Evolutionary conservation across 176 grass and related monocot genomes (phyloP), one percentile per base, ranked within the genome.

Genomic region (Musa itinerans): DNA sequence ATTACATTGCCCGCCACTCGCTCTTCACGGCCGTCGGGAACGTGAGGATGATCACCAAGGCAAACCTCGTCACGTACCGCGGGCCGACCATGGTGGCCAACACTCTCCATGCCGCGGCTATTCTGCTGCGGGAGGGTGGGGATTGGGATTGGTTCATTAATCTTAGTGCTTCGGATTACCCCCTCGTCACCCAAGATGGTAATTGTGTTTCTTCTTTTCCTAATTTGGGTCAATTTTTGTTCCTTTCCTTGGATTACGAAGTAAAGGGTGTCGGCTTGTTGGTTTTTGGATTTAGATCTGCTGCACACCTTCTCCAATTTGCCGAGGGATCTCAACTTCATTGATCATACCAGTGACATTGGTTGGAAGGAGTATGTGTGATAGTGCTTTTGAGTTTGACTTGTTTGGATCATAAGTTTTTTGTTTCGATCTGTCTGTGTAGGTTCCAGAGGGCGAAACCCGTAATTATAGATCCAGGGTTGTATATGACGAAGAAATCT

Each of bases 101-200:
- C 85, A 96, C 92, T 61, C 92, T 96, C 74, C 92, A 96, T 76
- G 92, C 92, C 11, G 89, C 86, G 0, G 89, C 92, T 11, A 87
- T 96, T 77, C 85, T 96, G 50, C 87, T 96, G 2, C 83, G 81
- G 16, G 86, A 96, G 26, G 78, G 82, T 8, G 84, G 82, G 21
- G 34, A 43, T 43, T 43, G 34, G 34, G 34, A 43, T 43, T 43
- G 34, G 34, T 43, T 43, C 34, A 43, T 43, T 43, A 43, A 43
- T 43, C 34, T 43, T 43, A 43, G 34, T 43, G 34, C 34, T 43
- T 43, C 34, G 34, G 34, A 43, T 84, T 96, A 96, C 85, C 92
- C 92, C 3, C 75, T 96, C 75, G 82, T 92, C 50, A 89, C 92
- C 0, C 92, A 96, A 79, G 92, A 96, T 81, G 92, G 92, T 96